These are phyloP conservation scores for Syzygium grande DNA, from an alignment of 345 rosid species.

Conservation along the genomic window DNA sequence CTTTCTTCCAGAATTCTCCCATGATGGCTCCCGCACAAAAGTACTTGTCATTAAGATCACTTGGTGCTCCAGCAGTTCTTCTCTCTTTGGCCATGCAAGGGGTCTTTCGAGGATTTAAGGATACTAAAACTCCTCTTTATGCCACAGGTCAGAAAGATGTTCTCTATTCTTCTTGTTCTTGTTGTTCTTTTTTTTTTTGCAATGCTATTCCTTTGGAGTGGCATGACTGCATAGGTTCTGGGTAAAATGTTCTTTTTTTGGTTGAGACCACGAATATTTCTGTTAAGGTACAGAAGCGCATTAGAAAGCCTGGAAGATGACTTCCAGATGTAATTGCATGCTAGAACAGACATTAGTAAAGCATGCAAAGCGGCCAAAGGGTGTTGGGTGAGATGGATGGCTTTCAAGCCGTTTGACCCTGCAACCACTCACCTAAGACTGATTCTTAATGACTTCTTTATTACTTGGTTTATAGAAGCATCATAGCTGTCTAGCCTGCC, in stretches of 20 bases:
- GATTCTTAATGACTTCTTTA: neutral
- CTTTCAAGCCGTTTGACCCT: neutral
- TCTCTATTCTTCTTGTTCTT: neutral
- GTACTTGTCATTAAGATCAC: conserved; percentile 63
- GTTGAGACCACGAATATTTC: neutral
- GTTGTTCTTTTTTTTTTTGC: neutral
- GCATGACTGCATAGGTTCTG: neutral
- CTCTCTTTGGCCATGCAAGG: conserved; percentile 97
- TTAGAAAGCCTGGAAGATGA: neutral
- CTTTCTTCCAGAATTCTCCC: conserved; percentile 41
- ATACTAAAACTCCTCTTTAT: conserved; percentile 86
- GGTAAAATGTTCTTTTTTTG: neutral
- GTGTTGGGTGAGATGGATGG: neutral
- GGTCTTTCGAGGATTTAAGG: conserved; percentile 86
- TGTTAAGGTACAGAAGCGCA: neutral
- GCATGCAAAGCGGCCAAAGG: neutral
- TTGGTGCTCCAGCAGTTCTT: conserved; percentile 93
- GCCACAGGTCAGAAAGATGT: conserved; percentile 51
- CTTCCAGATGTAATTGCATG: neutral
- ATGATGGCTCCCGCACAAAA: conserved; percentile 68
- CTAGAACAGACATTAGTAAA: neutral
- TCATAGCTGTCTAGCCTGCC: neutral
- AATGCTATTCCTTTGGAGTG: neutral
- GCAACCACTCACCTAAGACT: neutral
- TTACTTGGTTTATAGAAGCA: neutral